Evolutionary conservation across 2,329 filamentous ascomycete species (phyloP).

Genomic region (Epichloe elymi): DNA sequence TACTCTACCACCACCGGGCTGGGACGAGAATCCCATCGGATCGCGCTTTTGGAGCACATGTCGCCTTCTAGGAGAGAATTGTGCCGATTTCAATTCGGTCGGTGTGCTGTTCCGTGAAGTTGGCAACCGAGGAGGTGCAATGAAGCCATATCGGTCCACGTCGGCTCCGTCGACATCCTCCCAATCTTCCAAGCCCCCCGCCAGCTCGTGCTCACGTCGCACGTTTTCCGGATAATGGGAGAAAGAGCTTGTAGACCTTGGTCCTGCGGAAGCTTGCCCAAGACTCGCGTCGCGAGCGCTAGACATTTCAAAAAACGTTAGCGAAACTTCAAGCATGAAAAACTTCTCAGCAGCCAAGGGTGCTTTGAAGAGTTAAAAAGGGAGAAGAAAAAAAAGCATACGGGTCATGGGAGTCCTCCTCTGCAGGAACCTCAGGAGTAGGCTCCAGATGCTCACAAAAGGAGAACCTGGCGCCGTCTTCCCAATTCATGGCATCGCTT

Average conservation of each 20-base stretch:
- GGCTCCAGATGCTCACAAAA: slow-evolving; percentile 35
- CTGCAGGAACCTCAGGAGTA: slow-evolving; percentile 36
- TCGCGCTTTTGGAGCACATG: slow-evolving; percentile 30
- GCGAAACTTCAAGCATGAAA: neutral
- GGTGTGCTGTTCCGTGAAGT: slow-evolving; percentile 28
- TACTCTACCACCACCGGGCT: slow-evolving; percentile 25
- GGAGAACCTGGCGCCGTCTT: slow-evolving; percentile 35
- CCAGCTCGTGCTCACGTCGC: slow-evolving; percentile 32
- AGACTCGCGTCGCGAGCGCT: slow-evolving; percentile 13
- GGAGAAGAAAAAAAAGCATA: slow-evolving; percentile 28
- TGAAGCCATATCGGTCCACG: slow-evolving; percentile 59
- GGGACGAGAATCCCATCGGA: slow-evolving; percentile 24
- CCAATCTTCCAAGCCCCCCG: slow-evolving; percentile 53
- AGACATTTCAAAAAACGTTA: neutral
- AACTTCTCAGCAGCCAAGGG: neutral
- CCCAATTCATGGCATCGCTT: slow-evolving; percentile 38
- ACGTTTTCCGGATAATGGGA: slow-evolving; percentile 27
- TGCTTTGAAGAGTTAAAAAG: neutral
- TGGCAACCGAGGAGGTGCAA: slow-evolving; percentile 30
- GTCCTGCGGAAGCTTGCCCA: slow-evolving; percentile 22
- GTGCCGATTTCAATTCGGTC: slow-evolving; percentile 27
- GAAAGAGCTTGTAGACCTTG: slow-evolving; percentile 30
- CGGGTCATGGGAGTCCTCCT: slow-evolving; percentile 40
- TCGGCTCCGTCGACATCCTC: slow-evolving; percentile 47
- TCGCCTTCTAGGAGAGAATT: slow-evolving; percentile 31